Conservation (phyloP, 2,329 filamentous ascomycete species). For the Raffaelea albimanens region DNA sequence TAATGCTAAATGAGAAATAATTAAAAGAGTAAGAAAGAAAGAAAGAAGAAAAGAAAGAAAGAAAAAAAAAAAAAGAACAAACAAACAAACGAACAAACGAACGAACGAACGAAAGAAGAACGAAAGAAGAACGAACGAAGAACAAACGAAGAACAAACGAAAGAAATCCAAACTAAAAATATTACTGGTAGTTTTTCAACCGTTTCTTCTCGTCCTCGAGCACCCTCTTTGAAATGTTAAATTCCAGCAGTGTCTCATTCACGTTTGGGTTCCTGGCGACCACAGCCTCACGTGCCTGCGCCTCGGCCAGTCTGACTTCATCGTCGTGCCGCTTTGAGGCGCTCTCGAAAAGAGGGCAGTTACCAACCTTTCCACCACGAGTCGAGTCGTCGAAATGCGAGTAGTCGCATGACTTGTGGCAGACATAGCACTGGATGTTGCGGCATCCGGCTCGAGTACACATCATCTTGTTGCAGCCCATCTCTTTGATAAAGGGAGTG, state of each 20-base stretch:
- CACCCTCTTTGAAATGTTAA: constrained; percentile 49
- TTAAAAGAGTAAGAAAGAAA: too few species aligned
- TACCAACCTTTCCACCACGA: constrained; percentile 37
- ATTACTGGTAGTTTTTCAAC: constrained; percentile 1
- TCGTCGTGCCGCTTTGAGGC: constrained; percentile 48
- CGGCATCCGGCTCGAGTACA: constrained; percentile 48
- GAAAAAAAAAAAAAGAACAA: too few species aligned
- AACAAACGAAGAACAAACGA: too few species aligned
- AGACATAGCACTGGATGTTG: constrained; percentile 59
- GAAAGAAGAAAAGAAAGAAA: too few species aligned
- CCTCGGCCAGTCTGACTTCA: constrained; percentile 55
- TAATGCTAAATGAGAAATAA: too few species aligned
- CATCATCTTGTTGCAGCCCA: constrained; percentile 76
- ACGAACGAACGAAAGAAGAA: too few species aligned
- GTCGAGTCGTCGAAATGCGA: constrained; percentile 54
- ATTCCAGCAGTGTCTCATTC: constrained; percentile 44
- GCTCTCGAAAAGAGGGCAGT: constrained; percentile 61
- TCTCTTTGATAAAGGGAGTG: constrained; percentile 70
- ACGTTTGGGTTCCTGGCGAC: constrained; percentile 51
- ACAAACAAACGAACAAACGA: too few species aligned
- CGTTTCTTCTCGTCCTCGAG: constrained; percentile 29
- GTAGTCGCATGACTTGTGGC: constrained; percentile 58
- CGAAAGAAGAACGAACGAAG: too few species aligned
- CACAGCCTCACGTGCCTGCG: constrained; percentile 44
- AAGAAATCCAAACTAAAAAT: too few species aligned